Conservation (phyloP, 345 rosid species). For the Firmiana major region DNA sequence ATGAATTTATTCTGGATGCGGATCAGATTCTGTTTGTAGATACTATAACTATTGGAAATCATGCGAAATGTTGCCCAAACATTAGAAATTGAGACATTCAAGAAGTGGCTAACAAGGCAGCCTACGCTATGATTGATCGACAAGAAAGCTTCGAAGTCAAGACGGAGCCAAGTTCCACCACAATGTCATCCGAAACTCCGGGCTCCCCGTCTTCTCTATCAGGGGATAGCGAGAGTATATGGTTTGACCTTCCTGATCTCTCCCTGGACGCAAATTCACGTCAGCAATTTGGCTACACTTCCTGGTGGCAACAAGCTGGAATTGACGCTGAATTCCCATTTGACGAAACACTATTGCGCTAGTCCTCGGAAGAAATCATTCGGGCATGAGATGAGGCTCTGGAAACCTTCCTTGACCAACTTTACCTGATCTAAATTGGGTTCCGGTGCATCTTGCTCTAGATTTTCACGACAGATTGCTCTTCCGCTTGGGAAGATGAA, state of each 20-base stretch:
- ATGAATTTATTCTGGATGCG: constrained; percentile 41
- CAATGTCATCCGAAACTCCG: background rate
- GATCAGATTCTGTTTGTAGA: constrained; percentile 49
- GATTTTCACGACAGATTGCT: background rate
- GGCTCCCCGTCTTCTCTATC: background rate
- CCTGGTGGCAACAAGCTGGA: constrained; percentile 14
- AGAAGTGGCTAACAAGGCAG: constrained; percentile 15
- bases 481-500: too few species aligned
- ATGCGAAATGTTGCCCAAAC: constrained; percentile 34
- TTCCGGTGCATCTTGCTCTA: background rate
- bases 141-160: background rate
- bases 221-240: background rate
- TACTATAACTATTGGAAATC: constrained; percentile 48
- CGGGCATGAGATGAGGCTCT: background rate
- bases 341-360: background rate
- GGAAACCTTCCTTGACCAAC: background rate
- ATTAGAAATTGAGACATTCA: constrained; percentile 24
- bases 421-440: background rate
- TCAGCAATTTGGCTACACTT: background rate
- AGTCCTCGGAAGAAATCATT: background rate
- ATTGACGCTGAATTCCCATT: constrained; percentile 14
- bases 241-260: constrained; percentile 25
- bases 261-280: background rate
- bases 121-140: background rate
- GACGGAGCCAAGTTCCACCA: background rate